A percentile compares a stretch with the other conserved stretches of the same genome.
Evolutionary conservation across 129 eudicot species (phyloP).

Genomic region (Lactuca sativa): DNA sequence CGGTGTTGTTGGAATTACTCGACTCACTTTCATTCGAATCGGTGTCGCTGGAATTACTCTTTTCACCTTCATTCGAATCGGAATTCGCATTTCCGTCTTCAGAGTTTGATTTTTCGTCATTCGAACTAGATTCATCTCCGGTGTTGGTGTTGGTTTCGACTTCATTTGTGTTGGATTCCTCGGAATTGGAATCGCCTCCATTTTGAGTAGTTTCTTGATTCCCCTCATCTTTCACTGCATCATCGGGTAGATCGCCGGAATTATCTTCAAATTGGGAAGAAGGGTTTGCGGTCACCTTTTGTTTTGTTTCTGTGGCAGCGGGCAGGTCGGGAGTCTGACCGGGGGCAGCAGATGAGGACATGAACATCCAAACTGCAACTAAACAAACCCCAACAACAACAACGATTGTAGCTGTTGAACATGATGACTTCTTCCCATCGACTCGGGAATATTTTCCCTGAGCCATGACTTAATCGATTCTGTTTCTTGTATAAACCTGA

Average conservation of each 20-base stretch:
- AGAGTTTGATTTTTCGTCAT: conserved; percentile 28
- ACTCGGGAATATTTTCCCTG: conserved; percentile 60
- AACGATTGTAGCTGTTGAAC: conserved; percentile 47
- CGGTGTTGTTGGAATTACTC: conserved; percentile 6
- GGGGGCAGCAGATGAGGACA: conserved; percentile 58
- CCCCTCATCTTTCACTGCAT: conserved; percentile 37
- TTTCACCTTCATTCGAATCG: conserved; percentile 23
- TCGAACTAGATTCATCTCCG: conserved; percentile 27
- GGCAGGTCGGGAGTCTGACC: conserved; percentile 36
- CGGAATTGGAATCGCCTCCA: conserved; percentile 9
- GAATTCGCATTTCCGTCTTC: conserved; percentile 15
- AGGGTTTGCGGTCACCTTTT: conserved; percentile 30
- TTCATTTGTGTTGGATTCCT: conserved; percentile 30
- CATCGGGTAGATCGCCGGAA: conserved; percentile 55
- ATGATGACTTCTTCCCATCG: conserved; percentile 62
- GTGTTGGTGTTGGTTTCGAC: conserved; percentile 35
- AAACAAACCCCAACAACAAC: conserved; percentile 50
- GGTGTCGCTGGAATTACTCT: conserved; percentile 8
- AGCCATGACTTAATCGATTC: conserved; percentile 39
- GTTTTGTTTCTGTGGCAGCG: conserved; percentile 27
- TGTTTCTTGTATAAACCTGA: conserved; percentile 29
- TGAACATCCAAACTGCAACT: conserved; percentile 62
- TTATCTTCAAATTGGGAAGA: conserved; percentile 51
- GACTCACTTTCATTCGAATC: conserved; percentile 25
- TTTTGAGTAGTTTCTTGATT: conserved; percentile 11